Evolutionary conservation across 2,329 filamentous ascomycete species (phyloP), one percentile per base, ranked within the genome.

Genomic region (Trichoderma brevicompactum): DNA sequence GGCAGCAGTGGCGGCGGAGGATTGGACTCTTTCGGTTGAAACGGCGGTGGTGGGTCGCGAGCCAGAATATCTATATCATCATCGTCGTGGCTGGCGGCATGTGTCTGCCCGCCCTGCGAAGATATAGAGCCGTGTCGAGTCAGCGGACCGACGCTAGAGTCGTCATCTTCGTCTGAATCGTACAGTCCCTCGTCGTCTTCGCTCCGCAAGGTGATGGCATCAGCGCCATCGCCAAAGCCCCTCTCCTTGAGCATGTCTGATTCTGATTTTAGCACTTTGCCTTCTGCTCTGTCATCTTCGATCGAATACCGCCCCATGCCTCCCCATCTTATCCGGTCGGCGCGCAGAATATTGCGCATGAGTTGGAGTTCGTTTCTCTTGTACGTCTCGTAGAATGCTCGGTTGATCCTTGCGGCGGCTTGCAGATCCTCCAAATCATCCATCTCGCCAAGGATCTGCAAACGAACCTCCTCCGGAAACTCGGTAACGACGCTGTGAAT

Each of bases 361-460:
- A 83, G 70, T 10, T 67, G 69, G 2, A 78, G 72, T 68, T 83
- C 79, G 62, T 83, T 77, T 48, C 74, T 74, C 71, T 82, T 79
- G 63, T 81, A 84, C 2, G 79, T 78, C 7, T 74, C 73, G 44
- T 82, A 83, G 67, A 82, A 83, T 4, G 70, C 72, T 46, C 75
- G 77, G 65, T 77, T 81, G 23, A 78, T 73, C 74, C 79, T 75
- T 0, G 82, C 82, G 0, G 77, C 75, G 1, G 78, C 73, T 52
- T 78, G 77, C 9, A 84, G 71, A 67, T 84, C 81, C 2, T 78
- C 73, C 6, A 80, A 68, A 12, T 76, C 72, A 5, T 78, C 77
- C 2, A 83, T 68, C 2, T 78, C 71, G 7, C 74, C 70, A 19
- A 85, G 70, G 10, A 84, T 78, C 7, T 73, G 75, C 9, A 82